Percentiles rank a stretch among this genome's conserved stretches.
These are phyloP conservation scores for Neoboletus magnificus DNA, from an alignment of 768 basidiomycete genomes.

Conservation along the genomic window DNA sequence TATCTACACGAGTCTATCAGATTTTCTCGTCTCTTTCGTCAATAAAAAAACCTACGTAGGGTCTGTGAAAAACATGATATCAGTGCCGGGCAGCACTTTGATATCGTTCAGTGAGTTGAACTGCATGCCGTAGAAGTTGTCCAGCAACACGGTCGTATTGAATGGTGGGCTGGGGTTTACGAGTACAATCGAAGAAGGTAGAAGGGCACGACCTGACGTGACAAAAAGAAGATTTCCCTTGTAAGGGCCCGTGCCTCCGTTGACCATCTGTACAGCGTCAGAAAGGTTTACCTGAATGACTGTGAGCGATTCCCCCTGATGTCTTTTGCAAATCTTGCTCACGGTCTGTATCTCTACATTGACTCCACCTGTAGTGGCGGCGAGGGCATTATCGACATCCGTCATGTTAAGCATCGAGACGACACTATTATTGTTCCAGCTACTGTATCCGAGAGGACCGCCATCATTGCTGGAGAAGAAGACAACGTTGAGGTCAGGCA, in stretches of 20 bases:
- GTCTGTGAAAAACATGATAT: conserved; percentile 75
- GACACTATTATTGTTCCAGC: conserved; percentile 59
- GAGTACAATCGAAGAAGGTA: conserved; percentile 60
- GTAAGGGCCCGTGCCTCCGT: conserved; percentile 65
- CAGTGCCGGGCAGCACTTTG: conserved; percentile 64
- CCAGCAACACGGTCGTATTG: conserved; percentile 64
- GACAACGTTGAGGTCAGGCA: conserved; percentile 63
- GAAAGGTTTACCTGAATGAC: conserved; percentile 51
- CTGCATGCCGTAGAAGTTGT: conserved; percentile 77
- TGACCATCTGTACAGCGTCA: conserved; percentile 63
- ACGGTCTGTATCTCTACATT: conserved; percentile 43
- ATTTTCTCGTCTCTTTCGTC: no score
- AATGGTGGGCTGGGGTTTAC: conserved; percentile 63
- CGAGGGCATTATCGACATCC: conserved; percentile 48
- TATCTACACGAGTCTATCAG: conserved; percentile 40
- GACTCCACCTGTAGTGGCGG: conserved; percentile 16
- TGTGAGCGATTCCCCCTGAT: background rate
- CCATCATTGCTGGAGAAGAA: conserved; percentile 73
- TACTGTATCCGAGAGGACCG: conserved; percentile 59
- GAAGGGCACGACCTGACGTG: conserved; percentile 61
- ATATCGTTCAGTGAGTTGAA: conserved; percentile 83
- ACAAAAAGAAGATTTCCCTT: conserved; percentile 56
- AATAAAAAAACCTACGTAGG: conserved; percentile 42
- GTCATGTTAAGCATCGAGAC: conserved; percentile 60
- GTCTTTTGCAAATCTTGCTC: conserved; percentile 7